Evolutionary conservation across 495 filamentous ascomycete genomes (phyloP), one percentile per base, ranked within the genome.

Genomic region (Platismatia glauca): DNA sequence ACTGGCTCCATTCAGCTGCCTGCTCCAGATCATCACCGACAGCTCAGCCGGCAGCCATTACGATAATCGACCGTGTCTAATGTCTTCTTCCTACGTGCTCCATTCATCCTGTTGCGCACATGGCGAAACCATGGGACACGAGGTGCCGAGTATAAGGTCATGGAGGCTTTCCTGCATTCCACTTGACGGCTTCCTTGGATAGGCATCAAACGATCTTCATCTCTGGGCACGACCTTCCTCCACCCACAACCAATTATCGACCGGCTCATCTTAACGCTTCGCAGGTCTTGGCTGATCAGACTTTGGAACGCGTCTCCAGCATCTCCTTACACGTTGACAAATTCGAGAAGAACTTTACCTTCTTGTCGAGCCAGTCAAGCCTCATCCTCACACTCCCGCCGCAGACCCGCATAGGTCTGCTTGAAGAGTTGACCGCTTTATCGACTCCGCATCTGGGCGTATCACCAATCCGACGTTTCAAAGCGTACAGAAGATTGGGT

Each of bases 11-110:
- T 41, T 65, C 63, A 65, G 63, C 63, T 65, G 53, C 59, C 48
- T 59, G 43, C 64, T 61, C 33, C 60, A 60, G 64, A 58, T 62
- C 59, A 62, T 66, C 59, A 35, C 44, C 60, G 60, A 57, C 55
- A 58, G n/a, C 53, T 63, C 53, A 41, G 48, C 38, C 52, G 44
- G 43, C 44, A 50, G 39, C 59, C 46, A 44, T 38, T 57, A 46
- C 55, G 12, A 57, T 52, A 15, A n/a, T 55, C 38, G 35, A 58
- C 35, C 39, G 37, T 57, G 22, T 52, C n/a, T 39, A 39, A 46
- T 33, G 22, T 58, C 55, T 58, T 48, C 16, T 52, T 58, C 34
- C 31, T 31, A 24, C 12, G 8, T 20, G 33, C 39, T 15, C 43
- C 61, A 16, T 58, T 63, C 22, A 46, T 33, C 41, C 61, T 31